These are phyloP conservation scores for Pilatotrama ljubarskyi DNA, from an alignment of 768 basidiomycete species.

Conservation along the genomic window DNA sequence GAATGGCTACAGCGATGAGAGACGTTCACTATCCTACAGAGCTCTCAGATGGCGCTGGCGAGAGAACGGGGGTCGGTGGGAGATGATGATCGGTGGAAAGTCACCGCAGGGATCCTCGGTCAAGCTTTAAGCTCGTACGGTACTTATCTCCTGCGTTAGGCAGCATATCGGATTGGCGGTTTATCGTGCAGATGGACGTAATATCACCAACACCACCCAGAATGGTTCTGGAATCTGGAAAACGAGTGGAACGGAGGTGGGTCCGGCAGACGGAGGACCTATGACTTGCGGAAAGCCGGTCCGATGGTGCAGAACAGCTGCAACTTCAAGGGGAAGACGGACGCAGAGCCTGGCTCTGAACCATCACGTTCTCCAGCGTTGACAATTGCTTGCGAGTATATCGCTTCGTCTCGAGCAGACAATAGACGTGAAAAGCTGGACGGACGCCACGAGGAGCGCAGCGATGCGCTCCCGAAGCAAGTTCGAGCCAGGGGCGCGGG, in stretches of 20 bases:
- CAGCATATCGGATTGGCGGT: not conserved
- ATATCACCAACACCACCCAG: not conserved
- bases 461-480: too few species aligned
- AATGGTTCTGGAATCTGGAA: not conserved
- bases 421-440: too few species aligned
- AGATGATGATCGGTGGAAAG: not conserved
- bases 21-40: too few species aligned
- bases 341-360: too few species aligned
- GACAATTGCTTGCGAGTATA: too few species aligned
- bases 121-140: not conserved
- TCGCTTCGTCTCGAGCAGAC: too few species aligned
- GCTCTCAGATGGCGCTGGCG: too few species aligned
- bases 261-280: not conserved
- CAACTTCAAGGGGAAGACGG: too few species aligned
- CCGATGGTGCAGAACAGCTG: not conserved
- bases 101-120: not conserved
- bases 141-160: not conserved
- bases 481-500: not conserved
- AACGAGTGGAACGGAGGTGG: not conserved
- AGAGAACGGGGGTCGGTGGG: not conserved
- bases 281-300: not conserved
- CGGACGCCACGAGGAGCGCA: too few species aligned
- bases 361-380: too few species aligned
- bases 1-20: too few species aligned
- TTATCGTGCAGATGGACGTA: constrained; percentile 4